A percentile compares a stretch with the other conserved stretches of the same genome.
Evolutionary conservation across 1,284 basidiomycete species (phyloP).

Genomic region (Cutaneotrichosporon sp.): DNA sequence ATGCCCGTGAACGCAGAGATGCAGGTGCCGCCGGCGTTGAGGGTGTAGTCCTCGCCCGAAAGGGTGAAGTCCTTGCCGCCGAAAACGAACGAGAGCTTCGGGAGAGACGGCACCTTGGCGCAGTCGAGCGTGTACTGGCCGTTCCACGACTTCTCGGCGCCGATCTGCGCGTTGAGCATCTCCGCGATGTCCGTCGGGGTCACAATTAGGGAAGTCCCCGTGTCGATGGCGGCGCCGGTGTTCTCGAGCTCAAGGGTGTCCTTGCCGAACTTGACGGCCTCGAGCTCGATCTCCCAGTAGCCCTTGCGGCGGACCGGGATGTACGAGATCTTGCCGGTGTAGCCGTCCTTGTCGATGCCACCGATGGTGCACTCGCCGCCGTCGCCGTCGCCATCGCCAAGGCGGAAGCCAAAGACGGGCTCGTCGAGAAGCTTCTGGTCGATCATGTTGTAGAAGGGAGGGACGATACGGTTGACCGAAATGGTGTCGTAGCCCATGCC

Average conservation of each 20-base stretch:
- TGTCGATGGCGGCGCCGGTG: slow-evolving; percentile 92
- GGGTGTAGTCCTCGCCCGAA: slow-evolving; percentile 82
- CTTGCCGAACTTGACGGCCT: slow-evolving; percentile 79
- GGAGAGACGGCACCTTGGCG: slow-evolving; percentile 74
- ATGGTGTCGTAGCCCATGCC: slow-evolving; percentile 97
- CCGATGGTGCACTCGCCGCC: slow-evolving; percentile 94
- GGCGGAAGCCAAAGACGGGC: slow-evolving; percentile 91
- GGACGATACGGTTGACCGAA: slow-evolving; percentile 83
- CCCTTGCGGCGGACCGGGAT: slow-evolving; percentile 93
- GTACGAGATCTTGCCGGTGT: slow-evolving; percentile 80
- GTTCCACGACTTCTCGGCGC: slow-evolving; percentile 89
- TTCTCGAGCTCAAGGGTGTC: slow-evolving; percentile 83
- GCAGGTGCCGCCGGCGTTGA: slow-evolving; percentile 87
- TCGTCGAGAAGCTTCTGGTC: slow-evolving; percentile 77
- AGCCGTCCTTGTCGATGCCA: slow-evolving; percentile 79
- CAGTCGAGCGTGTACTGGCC: slow-evolving; percentile 95
- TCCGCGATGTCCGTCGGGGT: slow-evolving; percentile 94
- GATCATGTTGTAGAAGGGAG: slow-evolving; percentile 96
- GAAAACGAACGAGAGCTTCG: slow-evolving; percentile 85
- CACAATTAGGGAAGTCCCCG: slow-evolving; percentile 63
- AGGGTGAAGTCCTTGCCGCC: slow-evolving; percentile 77
- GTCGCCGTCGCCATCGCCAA: slow-evolving; percentile 80
- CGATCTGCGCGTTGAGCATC: slow-evolving; percentile 85
- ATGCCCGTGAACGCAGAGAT: slow-evolving; percentile 92
- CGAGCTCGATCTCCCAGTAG: slow-evolving; percentile 97